These are phyloP conservation scores for Calonectria pauciramosa DNA, from an alignment of 2,329 filamentous ascomycete genomes.

Conservation along the genomic window DNA sequence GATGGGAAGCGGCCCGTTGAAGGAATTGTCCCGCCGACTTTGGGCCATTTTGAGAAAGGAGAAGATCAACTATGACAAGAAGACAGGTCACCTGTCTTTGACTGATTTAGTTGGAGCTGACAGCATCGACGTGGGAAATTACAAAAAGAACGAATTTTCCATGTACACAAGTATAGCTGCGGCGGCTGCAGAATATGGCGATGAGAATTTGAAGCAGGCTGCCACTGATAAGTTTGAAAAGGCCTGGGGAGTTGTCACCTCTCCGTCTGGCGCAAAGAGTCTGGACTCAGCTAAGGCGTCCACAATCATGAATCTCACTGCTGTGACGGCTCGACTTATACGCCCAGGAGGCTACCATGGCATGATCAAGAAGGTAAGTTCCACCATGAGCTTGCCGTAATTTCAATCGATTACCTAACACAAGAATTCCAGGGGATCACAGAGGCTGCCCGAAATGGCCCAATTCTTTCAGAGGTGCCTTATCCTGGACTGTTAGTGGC, in stretches of 20 bases:
- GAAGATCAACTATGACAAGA: not conserved
- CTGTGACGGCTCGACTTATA: not conserved
- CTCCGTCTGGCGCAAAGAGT: not conserved
- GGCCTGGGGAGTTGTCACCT: not conserved
- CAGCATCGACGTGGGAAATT: not conserved
- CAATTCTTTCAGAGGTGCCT: not conserved
- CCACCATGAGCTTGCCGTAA: not conserved
- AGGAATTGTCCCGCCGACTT: not conserved
- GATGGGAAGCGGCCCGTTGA: not conserved
- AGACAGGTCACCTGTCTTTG: not conserved
- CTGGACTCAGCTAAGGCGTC: not conserved
- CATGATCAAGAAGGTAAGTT: not conserved
- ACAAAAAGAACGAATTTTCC: not conserved
- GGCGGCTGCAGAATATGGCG: not conserved
- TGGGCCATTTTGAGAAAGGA: not conserved
- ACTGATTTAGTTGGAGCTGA: not conserved
- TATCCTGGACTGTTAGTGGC: not conserved
- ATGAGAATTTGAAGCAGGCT: not conserved
- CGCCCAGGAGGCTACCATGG: not conserved
- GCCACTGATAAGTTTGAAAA: not conserved
- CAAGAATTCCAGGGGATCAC: not conserved
- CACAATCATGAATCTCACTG: not conserved
- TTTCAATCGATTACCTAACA: not conserved
- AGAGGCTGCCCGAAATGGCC: not conserved
- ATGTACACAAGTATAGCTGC: not conserved